These are phyloP conservation scores for Penicillium paradoxum DNA, from an alignment of 495 filamentous ascomycete species.

Conservation along the genomic window DNA sequence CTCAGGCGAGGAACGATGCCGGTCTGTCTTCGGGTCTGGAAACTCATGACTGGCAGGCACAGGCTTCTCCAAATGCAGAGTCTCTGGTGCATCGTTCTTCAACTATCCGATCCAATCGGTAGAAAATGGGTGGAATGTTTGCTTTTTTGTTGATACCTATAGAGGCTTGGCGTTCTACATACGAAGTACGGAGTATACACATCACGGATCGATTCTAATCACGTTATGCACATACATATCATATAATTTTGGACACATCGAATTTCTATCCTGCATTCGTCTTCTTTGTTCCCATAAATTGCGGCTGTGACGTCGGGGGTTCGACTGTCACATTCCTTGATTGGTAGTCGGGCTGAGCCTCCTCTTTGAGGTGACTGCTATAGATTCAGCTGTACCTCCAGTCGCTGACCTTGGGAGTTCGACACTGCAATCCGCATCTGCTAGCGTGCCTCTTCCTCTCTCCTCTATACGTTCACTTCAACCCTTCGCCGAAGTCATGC, in stretches of 20 bases:
- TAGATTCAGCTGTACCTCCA: no score
- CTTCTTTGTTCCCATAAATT: neutral
- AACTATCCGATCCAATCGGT: conserved; percentile 26
- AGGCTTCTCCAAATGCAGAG: conserved; percentile 14
- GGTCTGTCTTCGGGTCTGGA: conserved; percentile 28
- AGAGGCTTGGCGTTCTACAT: neutral
- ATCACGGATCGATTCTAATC: neutral
- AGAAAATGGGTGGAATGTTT: neutral
- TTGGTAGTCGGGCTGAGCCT: no score
- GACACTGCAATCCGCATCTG: no score
- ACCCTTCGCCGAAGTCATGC: no score
- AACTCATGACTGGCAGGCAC: conserved; percentile 19
- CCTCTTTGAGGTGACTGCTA: no score
- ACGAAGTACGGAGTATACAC: no score
- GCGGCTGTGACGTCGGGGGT: neutral
- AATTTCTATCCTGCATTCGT: neutral
- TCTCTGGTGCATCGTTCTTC: conserved; percentile 26
- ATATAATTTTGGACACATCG: neutral
- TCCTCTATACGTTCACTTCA: no score
- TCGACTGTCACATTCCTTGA: no score
- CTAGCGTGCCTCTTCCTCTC: no score
- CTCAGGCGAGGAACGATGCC: conserved; percentile 22
- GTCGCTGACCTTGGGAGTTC: no score
- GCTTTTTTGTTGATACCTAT: neutral
- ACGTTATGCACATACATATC: neutral